Evolutionary conservation across 345 rosid genomes (phyloP), one percentile per base, ranked within the genome.

Genomic region (Erucastrum elatum): DNA sequence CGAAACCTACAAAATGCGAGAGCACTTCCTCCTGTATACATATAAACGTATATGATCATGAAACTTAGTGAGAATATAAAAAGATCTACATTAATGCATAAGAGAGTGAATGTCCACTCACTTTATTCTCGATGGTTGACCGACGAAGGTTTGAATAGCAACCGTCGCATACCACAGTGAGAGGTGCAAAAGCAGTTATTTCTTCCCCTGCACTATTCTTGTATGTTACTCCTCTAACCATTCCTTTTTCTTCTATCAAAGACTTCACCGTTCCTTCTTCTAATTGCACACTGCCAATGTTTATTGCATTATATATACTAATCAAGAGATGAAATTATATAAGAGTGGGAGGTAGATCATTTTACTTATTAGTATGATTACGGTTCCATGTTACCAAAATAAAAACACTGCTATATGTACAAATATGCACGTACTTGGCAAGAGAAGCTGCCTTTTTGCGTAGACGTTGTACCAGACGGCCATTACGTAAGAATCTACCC

Each of bases 91-190:
- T 21, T 8, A 31, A 21, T 33, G 11, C 1, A 34, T 7, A 11
- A 16, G 8, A 31, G 5, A 30, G 21, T 8, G 46, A 17, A 8
- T 60, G 17, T 33, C 8, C 21, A 72, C 81, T 49, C 29, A 90
- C 93, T 80, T 77, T 81, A 26, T 92, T 86, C 31, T 85, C 74
- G 75, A 88, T 84, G 41, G 87, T 84, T 39, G 87, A 84, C 69
- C 88, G 87, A 0, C 96, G 90, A 81, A 91, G 83, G 67, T 89
- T 89, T 26, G 96, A 91, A 60, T 89, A 90, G 69, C 89, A 85
- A 44, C 93, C 96, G 62, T 90, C 90, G 21, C 88, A 89, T 27
- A 91, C 92, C 37, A 89, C 84, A 9, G 96, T 89, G 37, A 91
- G 83, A 12, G 90, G 90, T 66, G 96, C 94, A 70, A 68, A 83